phyloP scores from a whole-genome alignment of 768 basidiomycete genomes.

The Mycena capillaripes region DNA sequence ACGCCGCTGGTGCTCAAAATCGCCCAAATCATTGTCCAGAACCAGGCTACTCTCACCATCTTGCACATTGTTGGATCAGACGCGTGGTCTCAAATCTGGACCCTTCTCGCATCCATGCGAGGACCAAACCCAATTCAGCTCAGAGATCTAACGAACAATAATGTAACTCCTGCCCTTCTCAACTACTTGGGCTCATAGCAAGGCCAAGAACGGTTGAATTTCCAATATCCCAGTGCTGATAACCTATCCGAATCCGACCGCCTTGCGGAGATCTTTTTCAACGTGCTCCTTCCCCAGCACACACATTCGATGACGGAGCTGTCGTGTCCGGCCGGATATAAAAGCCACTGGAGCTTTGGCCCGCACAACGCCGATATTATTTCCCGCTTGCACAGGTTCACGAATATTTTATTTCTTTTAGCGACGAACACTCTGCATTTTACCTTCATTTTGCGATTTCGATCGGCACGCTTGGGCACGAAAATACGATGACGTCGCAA shows the following conservation, averaged over 20 bases:
- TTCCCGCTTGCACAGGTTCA: neutral
- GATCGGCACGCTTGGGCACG: too few species aligned
- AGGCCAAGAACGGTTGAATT: neutral
- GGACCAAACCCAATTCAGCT: neutral
- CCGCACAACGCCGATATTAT: neutral
- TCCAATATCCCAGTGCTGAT: neutral
- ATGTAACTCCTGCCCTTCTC: neutral
- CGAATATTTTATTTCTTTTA: neutral
- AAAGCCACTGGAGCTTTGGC: neutral
- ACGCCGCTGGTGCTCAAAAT: too few species aligned
- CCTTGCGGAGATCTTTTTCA: conserved; percentile 1
- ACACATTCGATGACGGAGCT: neutral
- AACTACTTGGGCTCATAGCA: neutral
- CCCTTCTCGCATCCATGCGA: neutral
- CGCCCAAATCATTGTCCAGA: too few species aligned
- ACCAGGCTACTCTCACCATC: neutral
- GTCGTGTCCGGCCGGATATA: neutral
- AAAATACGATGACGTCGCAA: too few species aligned
- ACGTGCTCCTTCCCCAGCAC: neutral
- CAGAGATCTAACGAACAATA: neutral
- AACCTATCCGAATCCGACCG: neutral
- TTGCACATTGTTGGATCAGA: neutral
- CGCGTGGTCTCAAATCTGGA: neutral
- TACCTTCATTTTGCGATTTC: too few species aligned
- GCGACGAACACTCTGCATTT: too few species aligned